Conservation (phyloP, 768 basidiomycete genomes). For the Termitomyces sp. region DNA sequence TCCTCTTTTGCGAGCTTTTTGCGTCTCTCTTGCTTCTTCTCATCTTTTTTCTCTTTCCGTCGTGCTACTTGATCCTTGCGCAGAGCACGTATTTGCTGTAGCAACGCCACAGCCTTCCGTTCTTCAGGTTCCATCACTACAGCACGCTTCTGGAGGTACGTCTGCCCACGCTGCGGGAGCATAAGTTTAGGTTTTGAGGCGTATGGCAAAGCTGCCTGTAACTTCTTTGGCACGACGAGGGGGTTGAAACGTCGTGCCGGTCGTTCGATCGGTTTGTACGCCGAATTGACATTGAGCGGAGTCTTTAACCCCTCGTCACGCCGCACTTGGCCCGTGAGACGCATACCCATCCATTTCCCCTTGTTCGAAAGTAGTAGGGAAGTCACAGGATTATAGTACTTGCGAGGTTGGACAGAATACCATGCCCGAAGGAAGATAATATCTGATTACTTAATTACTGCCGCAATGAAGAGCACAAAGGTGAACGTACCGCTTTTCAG, state of each 20-base stretch:
- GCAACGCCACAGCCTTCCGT: conserved; percentile 81
- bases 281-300: conserved; percentile 76
- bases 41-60: conserved; percentile 84
- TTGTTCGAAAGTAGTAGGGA: conserved; percentile 84
- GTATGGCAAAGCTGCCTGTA: conserved; percentile 89
- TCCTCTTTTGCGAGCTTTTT: conserved; percentile 76
- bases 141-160: conserved; percentile 93
- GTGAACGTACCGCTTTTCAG: conserved; percentile 80
- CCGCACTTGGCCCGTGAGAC: conserved; percentile 89
- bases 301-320: conserved; percentile 82
- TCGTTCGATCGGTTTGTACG: conserved; percentile 81
- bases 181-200: conserved; percentile 88
- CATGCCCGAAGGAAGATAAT: conserved; percentile 94
- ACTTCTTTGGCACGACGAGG: conserved; percentile 79
- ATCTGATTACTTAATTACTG: conserved; percentile 40
- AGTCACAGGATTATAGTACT: conserved; percentile 95
- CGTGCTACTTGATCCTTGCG: conserved; percentile 81
- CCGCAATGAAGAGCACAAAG: neutral
- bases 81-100: conserved; percentile 92
- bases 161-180: conserved; percentile 63
- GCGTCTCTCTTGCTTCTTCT: conserved; percentile 57
- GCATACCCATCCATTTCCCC: conserved; percentile 87
- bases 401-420: conserved; percentile 93
- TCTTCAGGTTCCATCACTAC: conserved; percentile 96
- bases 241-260: conserved; percentile 85